Conservation (phyloP, 441 rosid species). For the Pelargonium citronellum region DNA sequence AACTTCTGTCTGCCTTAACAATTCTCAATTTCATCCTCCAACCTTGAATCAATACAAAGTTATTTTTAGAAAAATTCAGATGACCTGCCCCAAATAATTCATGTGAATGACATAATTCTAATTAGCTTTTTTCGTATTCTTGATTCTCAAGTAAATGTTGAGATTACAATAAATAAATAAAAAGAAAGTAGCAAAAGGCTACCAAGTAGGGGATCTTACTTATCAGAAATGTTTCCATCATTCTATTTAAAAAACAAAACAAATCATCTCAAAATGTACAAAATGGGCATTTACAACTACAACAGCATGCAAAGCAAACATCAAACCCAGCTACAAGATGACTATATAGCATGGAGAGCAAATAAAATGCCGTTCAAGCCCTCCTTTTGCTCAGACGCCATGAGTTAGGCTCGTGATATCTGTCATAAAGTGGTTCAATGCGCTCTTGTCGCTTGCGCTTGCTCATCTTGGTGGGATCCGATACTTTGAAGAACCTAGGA, state of each 20-base stretch:
- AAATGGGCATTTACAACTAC: not conserved
- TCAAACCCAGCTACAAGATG: not conserved
- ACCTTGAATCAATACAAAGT: too few species aligned
- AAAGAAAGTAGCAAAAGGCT: too few species aligned
- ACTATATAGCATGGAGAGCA: not conserved
- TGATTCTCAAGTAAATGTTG: too few species aligned
- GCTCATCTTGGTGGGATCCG: slow-evolving; percentile 66
- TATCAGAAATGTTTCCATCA: too few species aligned
- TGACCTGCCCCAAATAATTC: too few species aligned
- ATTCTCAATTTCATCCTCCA: slow-evolving; percentile 82
- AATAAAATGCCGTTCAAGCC: slow-evolving; percentile 31
- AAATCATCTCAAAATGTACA: not conserved
- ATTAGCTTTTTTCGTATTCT: too few species aligned
- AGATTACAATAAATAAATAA: too few species aligned
- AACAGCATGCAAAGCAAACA: not conserved
- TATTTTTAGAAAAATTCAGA: too few species aligned
- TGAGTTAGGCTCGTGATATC: slow-evolving; percentile 67
- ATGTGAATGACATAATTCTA: too few species aligned
- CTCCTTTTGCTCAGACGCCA: slow-evolving; percentile 68
- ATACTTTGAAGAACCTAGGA: slow-evolving; percentile 61
- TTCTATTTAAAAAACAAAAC: not conserved
- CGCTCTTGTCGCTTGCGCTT: slow-evolving; percentile 69
- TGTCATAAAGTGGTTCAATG: slow-evolving; percentile 57
- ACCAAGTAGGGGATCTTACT: too few species aligned
- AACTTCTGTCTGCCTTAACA: slow-evolving; percentile 72